These are phyloP conservation scores for Vitellaria paradoxa DNA, from an alignment of 179 eudicot genomes.

Conservation along the genomic window DNA sequence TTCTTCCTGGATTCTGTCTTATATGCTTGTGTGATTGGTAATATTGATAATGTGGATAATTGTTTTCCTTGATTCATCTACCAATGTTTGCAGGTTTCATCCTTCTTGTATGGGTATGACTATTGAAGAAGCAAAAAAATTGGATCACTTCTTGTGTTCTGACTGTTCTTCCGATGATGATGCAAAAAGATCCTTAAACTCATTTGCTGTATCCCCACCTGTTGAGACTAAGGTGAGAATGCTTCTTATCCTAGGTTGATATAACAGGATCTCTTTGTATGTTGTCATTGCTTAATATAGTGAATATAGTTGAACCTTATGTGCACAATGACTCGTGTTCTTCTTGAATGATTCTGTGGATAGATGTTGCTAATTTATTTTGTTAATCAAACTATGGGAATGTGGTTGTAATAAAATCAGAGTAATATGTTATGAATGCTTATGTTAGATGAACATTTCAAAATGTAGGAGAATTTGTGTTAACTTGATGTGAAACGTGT, in stretches of 20 bases:
- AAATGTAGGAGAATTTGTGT: neutral
- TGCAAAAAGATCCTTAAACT: constrained; percentile 45
- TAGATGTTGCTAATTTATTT: neutral
- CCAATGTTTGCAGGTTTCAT: constrained; percentile 63
- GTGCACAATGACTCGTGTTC: neutral
- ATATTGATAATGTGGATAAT: neutral
- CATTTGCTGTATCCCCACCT: constrained; percentile 46
- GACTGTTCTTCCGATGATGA: constrained; percentile 67
- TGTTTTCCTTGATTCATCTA: neutral
- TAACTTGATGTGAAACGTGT: neutral
- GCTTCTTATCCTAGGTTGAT: neutral
- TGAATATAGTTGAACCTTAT: neutral
- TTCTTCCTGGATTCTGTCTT: neutral
- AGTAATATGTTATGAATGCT: neutral
- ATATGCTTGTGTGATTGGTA: neutral
- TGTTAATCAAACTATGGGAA: neutral
- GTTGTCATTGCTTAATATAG: neutral
- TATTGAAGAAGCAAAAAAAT: constrained; percentile 78
- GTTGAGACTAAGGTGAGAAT: constrained; percentile 58
- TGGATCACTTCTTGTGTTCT: constrained; percentile 71
- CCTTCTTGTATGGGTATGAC: constrained; percentile 86
- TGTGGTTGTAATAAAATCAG: neutral
- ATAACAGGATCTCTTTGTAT: constrained; percentile 7
- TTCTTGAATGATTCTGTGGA: neutral
- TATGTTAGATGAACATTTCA: neutral